phyloP scores from a whole-genome alignment of 2,329 filamentous ascomycete genomes.

The Xylariaceae sp. region DNA sequence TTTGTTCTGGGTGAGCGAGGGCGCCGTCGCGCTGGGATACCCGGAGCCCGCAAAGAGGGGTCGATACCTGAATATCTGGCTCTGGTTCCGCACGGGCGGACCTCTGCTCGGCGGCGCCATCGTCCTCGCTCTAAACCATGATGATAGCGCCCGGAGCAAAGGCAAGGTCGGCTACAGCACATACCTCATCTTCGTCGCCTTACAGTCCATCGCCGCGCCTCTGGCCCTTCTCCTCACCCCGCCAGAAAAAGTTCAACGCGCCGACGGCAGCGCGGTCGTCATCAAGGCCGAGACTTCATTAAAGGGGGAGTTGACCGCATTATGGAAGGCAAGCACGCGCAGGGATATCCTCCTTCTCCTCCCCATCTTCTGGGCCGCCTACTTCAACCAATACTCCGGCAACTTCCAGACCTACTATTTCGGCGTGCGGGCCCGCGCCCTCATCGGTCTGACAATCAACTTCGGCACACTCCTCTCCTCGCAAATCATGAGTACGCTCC shows the following conservation, averaged over 20 bases:
- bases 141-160: conserved; percentile 42
- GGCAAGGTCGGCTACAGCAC: conserved; percentile 63
- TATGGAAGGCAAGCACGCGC: conserved; percentile 61
- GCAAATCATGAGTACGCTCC: conserved; percentile 43
- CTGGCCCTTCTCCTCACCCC: conserved; percentile 57
- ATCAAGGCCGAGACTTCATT: conserved; percentile 58
- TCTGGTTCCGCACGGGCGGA: conserved; percentile 49
- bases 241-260: conserved; percentile 59
- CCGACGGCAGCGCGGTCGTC: conserved; percentile 58
- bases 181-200: conserved; percentile 63
- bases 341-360: conserved; percentile 65
- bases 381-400: conserved; percentile 41
- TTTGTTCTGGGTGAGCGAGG: conserved; percentile 72
- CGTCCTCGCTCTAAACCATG: conserved; percentile 61
- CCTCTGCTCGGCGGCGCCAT: conserved; percentile 66
- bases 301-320: conserved; percentile 52
- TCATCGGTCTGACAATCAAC: conserved; percentile 66
- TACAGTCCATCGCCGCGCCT: conserved; percentile 61
- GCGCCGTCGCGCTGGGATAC: conserved; percentile 66
- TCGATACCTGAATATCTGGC: conserved; percentile 63
- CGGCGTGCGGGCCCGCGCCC: conserved; percentile 60
- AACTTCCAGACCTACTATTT: conserved; percentile 61
- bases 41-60: conserved; percentile 65
- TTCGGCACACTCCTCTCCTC: conserved; percentile 61
- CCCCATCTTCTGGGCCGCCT: conserved; percentile 66